Evolutionary conservation across 495 filamentous ascomycete genomes (phyloP).

Genomic region (Parachaetomium inaequale): DNA sequence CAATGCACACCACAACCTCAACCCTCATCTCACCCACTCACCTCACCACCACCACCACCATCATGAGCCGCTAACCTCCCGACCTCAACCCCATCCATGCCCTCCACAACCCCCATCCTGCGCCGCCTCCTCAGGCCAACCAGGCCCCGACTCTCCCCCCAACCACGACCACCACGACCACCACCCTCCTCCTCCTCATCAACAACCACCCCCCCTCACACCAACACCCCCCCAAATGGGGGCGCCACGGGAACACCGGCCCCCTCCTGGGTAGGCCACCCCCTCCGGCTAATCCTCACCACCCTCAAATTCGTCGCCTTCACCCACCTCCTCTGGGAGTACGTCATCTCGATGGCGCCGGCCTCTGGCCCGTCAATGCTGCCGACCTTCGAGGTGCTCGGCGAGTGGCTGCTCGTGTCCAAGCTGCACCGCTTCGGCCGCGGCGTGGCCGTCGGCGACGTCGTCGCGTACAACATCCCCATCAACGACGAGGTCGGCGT

Average conservation of each 20-base stretch:
- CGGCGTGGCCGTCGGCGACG: slow-evolving; percentile 73
- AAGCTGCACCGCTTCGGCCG: slow-evolving; percentile 63
- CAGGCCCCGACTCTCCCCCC: not conserved
- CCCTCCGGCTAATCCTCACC: slow-evolving; percentile 34
- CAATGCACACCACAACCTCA: not conserved
- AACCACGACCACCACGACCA: not conserved
- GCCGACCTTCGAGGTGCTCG: slow-evolving; percentile 63
- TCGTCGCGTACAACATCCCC: slow-evolving; percentile 75
- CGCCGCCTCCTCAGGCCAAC: slow-evolving; percentile 7
- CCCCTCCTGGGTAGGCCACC: slow-evolving; percentile 31
- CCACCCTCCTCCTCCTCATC: not conserved
- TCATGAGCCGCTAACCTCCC: not conserved
- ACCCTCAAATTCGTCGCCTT: slow-evolving; percentile 47
- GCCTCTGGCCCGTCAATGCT: slow-evolving; percentile 73
- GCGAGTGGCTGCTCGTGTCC: slow-evolving; percentile 66
- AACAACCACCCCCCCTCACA: not conserved
- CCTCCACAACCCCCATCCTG: slow-evolving; percentile 11
- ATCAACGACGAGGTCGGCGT: slow-evolving; percentile 59
- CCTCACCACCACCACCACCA: slow-evolving; percentile 1
- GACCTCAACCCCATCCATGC: not conserved
- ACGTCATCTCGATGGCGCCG: slow-evolving; percentile 50
- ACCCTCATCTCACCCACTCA: not conserved
- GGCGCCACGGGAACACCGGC: not conserved
- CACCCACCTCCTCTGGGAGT: slow-evolving; percentile 56
- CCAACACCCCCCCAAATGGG: slow-evolving; percentile 20